Base-by-base conservation (phyloP, 2,329 filamentous ascomycete species). In the Arthrinium phaeospermum region DNA sequence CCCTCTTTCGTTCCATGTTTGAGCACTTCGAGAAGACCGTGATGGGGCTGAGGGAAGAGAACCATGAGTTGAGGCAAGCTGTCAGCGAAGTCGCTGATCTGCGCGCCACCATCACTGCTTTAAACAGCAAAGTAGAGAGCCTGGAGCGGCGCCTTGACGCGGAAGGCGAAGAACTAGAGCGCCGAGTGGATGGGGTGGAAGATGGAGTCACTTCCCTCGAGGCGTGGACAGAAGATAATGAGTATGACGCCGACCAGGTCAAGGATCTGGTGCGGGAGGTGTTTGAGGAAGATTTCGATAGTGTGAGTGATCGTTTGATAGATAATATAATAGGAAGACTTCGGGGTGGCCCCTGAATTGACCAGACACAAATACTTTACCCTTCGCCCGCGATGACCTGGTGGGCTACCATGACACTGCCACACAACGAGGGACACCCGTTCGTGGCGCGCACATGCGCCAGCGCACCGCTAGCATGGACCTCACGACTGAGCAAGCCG, bases 181-280 rank as follows among this genome's bases (percentile, higher is more conserved):
- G 69, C 44, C 57, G 47, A 70, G 34, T 70, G 3, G 69, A 70
- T n/a, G 47, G 19, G 6, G 22, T 61, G 14, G 69, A 70, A 70
- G 69, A 70, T 44, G 37, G 37, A 14, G 8, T 70, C 49, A 61
- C 69, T 14, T 70, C 69, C 49, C 47, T 70, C 6, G 69, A 70
- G 4, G 69, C 69, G 45, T 70, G 69, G 69, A 70, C 69, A 19
- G 69, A 57, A 46, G 69, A 64, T 22, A 34, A 70, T 70, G 69
- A 70, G 44, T 53, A 51, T 57, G 69, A 70, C 61, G 46, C 47
- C 13, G 49, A 45, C 27, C 46, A 57, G 57, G 47, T 70, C 34
- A 70, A 70, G n/a, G 69, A 70, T 12, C 3, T 70, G 45, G 69
- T 57, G n/a, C 69, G 69, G n/a, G 69, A 70, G 7, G 69, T 70